Percentiles rank a stretch among this genome's conserved stretches.
Conservation (phyloP, 805 yeast genomes). For the Ogataea saltuana region DNA sequence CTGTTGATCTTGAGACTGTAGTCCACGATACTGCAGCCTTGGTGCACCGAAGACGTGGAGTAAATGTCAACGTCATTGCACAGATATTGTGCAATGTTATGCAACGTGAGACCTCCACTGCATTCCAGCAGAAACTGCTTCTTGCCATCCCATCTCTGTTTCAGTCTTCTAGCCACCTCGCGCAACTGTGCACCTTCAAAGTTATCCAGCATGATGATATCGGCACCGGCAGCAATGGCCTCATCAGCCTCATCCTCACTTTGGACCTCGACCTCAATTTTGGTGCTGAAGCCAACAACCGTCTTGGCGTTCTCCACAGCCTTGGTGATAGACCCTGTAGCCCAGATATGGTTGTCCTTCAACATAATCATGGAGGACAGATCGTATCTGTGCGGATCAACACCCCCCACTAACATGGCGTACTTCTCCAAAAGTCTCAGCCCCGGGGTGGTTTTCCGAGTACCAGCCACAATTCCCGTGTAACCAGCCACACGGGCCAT, state of each 20-base stretch:
- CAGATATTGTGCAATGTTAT: constrained; percentile 63
- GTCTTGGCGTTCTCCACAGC: constrained; percentile 77
- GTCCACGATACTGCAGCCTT: constrained; percentile 82
- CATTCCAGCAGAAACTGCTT: constrained; percentile 75
- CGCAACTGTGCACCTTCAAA: constrained; percentile 68
- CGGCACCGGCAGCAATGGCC: constrained; percentile 95
- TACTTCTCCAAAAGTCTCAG: constrained; percentile 85
- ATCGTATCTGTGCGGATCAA: constrained; percentile 90
- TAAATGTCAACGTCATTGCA: constrained; percentile 84
- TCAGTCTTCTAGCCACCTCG: constrained; percentile 63
- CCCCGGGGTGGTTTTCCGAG: constrained; percentile 97
- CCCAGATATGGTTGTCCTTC: constrained; percentile 91
- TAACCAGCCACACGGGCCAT: constrained; percentile 71
- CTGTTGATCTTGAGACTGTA: constrained; percentile 71
- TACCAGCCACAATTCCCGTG: constrained; percentile 87
- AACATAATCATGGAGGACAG: constrained; percentile 94
- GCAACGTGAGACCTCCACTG: constrained; percentile 82
- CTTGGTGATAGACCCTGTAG: constrained; percentile 85
- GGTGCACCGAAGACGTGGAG: constrained; percentile 89
- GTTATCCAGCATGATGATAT: constrained; percentile 92
- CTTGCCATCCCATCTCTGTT: constrained; percentile 51
- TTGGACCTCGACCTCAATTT: constrained; percentile 92
- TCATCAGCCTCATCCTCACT: constrained; percentile 83
- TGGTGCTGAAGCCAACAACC: constrained; percentile 85
- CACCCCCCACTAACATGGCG: constrained; percentile 94